phyloP scores from a whole-genome alignment of 1,139 yeast genomes.

The Taphrina flavorubra region DNA sequence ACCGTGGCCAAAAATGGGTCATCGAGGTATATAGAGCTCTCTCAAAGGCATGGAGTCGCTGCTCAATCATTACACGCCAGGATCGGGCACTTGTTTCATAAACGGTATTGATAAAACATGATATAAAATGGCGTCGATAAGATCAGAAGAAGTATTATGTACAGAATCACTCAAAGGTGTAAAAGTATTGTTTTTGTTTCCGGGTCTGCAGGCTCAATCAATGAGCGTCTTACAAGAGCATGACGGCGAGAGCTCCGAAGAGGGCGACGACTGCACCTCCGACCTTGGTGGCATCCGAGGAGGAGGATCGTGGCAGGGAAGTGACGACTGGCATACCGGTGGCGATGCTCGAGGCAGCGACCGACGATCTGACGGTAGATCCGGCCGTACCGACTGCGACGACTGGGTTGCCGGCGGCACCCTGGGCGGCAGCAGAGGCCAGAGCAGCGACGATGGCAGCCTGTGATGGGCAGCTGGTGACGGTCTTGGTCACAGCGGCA shows the following conservation, averaged over 20 bases:
- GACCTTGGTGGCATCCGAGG: constrained; percentile 20
- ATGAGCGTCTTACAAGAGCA: constrained; percentile 20
- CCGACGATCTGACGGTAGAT: constrained; percentile 3
- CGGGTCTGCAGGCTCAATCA: too few species aligned
- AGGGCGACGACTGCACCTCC: constrained; percentile 35
- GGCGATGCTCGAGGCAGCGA: constrained; percentile 1
- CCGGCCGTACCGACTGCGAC: constrained; percentile 3
- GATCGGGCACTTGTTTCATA: too few species aligned
- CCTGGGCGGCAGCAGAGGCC: constrained; percentile 28
- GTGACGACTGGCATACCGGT: not conserved
- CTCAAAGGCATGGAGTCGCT: too few species aligned
- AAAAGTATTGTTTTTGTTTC: not conserved
- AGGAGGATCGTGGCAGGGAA: constrained; percentile 19
- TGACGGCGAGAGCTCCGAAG: constrained; percentile 30
- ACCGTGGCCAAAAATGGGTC: too few species aligned
- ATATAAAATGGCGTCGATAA: constrained; percentile 4
- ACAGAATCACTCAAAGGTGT: not conserved
- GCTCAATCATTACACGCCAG: too few species aligned
- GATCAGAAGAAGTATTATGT: constrained; percentile 8
- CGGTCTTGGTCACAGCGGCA: constrained; percentile 23
- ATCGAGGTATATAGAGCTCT: too few species aligned
- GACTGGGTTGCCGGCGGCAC: constrained; percentile 2
- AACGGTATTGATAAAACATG: constrained; percentile 1
- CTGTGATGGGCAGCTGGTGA: constrained; percentile 19
- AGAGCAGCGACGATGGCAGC: constrained; percentile 35